Evolutionary conservation across 2,329 filamentous ascomycete species (phyloP), one percentile per base, ranked within the genome.

Genomic region (Cercospora sesami): DNA sequence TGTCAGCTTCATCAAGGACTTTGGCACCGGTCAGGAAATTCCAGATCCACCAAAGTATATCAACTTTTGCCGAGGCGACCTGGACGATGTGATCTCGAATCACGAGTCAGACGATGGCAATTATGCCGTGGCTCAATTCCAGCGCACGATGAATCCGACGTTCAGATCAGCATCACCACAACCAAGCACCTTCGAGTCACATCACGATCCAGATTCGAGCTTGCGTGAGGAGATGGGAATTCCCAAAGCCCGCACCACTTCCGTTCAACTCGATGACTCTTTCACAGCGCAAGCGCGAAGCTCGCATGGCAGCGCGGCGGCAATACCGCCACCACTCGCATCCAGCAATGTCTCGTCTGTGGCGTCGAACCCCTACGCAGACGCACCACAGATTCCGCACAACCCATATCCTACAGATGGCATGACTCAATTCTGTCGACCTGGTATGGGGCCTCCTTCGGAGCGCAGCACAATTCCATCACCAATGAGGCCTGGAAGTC

Each of bases 1-100:
- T 70, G 82, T 88, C 23, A 83, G 81, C 70, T 99, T 99, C 82
- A 99, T 99, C 81, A 90, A 86, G 70, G 93, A 96, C 59, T 87
- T 83, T 71, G 94, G 94, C 23, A 99, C 95, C 2, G 94, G 95
- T 5, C 94, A 98, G 79, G 96, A 99, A 79, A 99, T 99, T 58
- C 96, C 95, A 1, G 95, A 97, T 79, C 89, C 95, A 26, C 95
- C 95, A 53, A 97, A 93, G 79, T 99, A 97, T 79, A 97, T 99
- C 87, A 97, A 99, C 83, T 99, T 98, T 80, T 96, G 93, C 79
- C 90, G 95, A 10, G 95, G 94, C 16, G 94, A 97, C 78, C 85
- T 86, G 42, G 83, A 89, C 64, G 95, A 99, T 74, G 89, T 87
- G 42, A 88, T 89, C 73, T 97, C 94, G 1, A 92, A 95, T 70